phyloP scores from a whole-genome alignment of 345 rosid genomes.

The Orychophragmus violaceus region DNA sequence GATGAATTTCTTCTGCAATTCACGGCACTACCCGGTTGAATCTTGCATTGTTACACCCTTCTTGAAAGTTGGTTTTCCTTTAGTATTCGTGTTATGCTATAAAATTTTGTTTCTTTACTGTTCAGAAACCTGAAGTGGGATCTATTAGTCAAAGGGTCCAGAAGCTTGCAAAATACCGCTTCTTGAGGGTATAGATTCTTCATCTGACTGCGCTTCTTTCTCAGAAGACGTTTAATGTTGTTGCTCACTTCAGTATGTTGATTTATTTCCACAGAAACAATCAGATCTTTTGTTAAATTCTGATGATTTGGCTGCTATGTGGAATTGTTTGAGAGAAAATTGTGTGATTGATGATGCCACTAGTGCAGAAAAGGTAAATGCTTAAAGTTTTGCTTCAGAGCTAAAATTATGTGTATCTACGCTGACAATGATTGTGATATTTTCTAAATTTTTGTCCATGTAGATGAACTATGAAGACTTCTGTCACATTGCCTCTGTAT shows the following conservation, averaged over 20 bases:
- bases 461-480: constrained; percentile 99
- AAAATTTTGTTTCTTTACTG: constrained; percentile 4
- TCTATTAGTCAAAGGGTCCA: constrained; percentile 95
- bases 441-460: constrained; percentile 9
- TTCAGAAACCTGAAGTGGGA: constrained; percentile 97
- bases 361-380: constrained; percentile 87
- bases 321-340: constrained; percentile 97
- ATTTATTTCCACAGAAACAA: constrained; percentile 69
- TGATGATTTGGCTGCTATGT: constrained; percentile 98
- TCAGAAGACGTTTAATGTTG: background rate
- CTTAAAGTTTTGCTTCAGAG: background rate
- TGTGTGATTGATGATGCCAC: constrained; percentile 98
- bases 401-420: background rate
- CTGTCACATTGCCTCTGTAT: constrained; percentile 94
- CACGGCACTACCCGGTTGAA: background rate
- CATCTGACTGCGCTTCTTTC: background rate
- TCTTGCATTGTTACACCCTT: background rate
- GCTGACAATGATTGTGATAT: constrained; percentile 12
- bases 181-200: constrained; percentile 54
- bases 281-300: constrained; percentile 91
- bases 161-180: constrained; percentile 84
- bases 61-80: background rate
- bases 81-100: background rate
- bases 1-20: background rate
- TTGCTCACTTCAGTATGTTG: background rate